Percentiles rank a stretch among this genome's conserved stretches.
These are phyloP conservation scores for Diversispora eburnea DNA, from an alignment of 192 early-diverging fungal species.

Conservation along the genomic window DNA sequence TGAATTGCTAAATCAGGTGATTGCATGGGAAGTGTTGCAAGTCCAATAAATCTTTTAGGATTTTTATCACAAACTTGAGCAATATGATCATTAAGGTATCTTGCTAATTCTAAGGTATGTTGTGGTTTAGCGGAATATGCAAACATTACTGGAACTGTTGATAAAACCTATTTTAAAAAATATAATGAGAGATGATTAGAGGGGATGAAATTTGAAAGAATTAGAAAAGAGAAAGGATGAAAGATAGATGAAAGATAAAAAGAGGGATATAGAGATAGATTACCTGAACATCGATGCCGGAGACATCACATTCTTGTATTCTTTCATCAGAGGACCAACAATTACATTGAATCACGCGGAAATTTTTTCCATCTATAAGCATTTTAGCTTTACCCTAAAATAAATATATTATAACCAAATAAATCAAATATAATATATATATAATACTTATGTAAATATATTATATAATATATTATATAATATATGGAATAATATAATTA, in stretches of 20 bases:
- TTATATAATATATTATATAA: too few species aligned
- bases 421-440: background rate
- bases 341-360: conserved; percentile 64
- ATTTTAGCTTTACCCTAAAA: conserved; percentile 57
- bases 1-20: conserved; percentile 58
- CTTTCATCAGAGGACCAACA: conserved; percentile 64
- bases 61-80: conserved; percentile 57
- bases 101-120: conserved; percentile 53
- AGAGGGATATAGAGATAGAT: background rate
- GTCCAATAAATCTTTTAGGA: conserved; percentile 57
- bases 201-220: background rate
- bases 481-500: conserved; percentile 17
- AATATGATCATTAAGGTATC: conserved; percentile 56
- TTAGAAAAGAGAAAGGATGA: background rate
- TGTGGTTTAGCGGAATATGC: conserved; percentile 50
- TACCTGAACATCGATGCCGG: conserved; percentile 56
- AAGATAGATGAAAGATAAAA: background rate
- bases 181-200: background rate
- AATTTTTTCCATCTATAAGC: conserved; percentile 67
- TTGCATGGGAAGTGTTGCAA: conserved; percentile 69
- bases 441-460: too few species aligned
- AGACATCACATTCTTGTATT: conserved; percentile 51
- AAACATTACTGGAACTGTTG: conserved; percentile 67
- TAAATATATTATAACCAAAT: background rate
- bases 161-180: conserved; percentile 46